Percentiles rank a stretch among this genome's conserved stretches.
Conservation (phyloP, 306 rosid species). For the Astragalus membranaceus region DNA sequence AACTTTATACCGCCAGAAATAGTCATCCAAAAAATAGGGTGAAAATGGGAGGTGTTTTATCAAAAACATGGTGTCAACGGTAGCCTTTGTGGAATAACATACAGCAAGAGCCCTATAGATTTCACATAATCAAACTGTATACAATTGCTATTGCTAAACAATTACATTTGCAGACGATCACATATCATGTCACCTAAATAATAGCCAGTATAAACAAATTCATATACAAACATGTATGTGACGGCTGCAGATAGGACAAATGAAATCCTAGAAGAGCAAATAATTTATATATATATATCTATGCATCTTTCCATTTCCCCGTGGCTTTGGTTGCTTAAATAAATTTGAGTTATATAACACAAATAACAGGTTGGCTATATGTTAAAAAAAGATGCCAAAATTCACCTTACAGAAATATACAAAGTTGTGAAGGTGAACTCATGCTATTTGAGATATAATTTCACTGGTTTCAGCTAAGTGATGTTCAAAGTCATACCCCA, state of each 20-base stretch:
- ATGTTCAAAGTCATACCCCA: conserved; percentile 4
- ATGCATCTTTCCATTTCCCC: conserved; percentile 17
- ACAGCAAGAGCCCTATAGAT: conserved; percentile 5
- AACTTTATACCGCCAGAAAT: no score
- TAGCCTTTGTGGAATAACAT: conserved; percentile 11
- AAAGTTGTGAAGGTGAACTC: conserved; percentile 30
- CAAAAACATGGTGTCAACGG: neutral
- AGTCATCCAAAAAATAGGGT: no score
- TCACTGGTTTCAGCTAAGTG: conserved; percentile 23
- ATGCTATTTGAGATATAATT: conserved; percentile 28
- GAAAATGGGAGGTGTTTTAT: no score
- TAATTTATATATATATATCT: conserved; percentile 2
- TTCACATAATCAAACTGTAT: conserved; percentile 13
- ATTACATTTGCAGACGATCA: conserved; percentile 40
- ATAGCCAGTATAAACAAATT: conserved; percentile 36
- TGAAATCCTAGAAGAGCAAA: conserved; percentile 26
- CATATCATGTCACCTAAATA: conserved; percentile 20
- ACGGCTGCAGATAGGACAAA: conserved; percentile 1
- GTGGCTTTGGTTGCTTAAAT: conserved; percentile 10
- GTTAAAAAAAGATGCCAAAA: conserved; percentile 34
- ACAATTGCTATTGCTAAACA: conserved; percentile 29
- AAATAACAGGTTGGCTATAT: conserved; percentile 22
- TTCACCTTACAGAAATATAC: conserved; percentile 47
- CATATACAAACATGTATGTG: conserved; percentile 18
- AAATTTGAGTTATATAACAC: conserved; percentile 17